Conservation (phyloP, 2,329 filamentous ascomycete species). For the Trichoderma afroharzianum region DNA sequence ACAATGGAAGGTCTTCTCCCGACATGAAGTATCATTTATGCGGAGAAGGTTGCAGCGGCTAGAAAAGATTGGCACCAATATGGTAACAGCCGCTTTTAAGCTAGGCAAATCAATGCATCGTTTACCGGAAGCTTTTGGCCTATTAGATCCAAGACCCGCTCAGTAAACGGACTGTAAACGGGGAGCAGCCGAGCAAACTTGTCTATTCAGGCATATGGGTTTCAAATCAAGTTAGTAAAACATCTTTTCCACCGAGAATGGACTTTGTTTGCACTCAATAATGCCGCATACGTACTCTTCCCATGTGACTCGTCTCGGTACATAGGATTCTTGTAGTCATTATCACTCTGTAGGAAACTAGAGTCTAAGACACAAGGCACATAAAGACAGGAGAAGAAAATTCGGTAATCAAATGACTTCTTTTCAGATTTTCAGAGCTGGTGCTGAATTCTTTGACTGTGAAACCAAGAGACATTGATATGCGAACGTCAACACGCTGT, state of each 20-base stretch:
- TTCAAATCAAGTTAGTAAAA: neutral
- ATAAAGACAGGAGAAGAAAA: neutral
- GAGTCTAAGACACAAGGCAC: neutral
- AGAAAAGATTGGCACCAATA: neutral
- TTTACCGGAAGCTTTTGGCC: slow-evolving; percentile 24
- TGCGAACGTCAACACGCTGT: neutral
- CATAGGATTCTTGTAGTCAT: neutral
- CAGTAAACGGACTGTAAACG: neutral
- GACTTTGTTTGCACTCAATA: neutral
- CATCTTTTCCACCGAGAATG: neutral
- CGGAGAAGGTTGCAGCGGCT: slow-evolving; percentile 13
- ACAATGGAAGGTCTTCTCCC: slow-evolving; percentile 7
- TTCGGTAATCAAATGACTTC: neutral
- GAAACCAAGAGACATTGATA: neutral
- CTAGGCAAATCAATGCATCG: neutral
- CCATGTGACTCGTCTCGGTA: neutral
- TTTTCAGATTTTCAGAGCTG: neutral
- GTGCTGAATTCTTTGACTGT: neutral
- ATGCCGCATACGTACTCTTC: neutral
- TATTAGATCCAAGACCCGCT: neutral
- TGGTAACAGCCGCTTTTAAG: neutral
- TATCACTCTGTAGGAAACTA: neutral
- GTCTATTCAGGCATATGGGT: neutral
- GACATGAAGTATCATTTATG: neutral
- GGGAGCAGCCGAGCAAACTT: neutral